Base-by-base conservation (phyloP, 768 basidiomycete species). In the Hemileccinum impolitum region DNA sequence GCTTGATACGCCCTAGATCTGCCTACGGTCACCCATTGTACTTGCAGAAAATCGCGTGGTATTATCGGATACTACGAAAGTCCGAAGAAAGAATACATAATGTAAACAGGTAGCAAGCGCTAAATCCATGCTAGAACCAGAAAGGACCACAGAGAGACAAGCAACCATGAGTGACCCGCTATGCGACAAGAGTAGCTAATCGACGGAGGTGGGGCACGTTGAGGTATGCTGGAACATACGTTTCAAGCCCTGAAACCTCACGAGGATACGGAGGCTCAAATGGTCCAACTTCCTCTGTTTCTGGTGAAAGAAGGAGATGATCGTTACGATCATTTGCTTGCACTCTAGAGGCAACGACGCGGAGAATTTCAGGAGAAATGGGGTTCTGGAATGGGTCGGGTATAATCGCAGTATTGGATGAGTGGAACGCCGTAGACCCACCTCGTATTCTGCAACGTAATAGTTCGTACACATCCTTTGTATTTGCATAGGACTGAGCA, bases 401-500 rank as follows among this genome's bases (percentile, higher is more conserved):
- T 38, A 11, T 38, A 39, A 46, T 43, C 32, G 32, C 38, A 13
- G 17, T 28, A 11, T 18, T 31, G 28, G 8, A 38, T 39, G n/a
- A 4, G 47, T 10, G 47, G 9, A 25, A 34, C 39, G 31, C 2
- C 45, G 23, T 55, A 75, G 36, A 45, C 60, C 38, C 58, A 92
- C 93, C 82, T 99, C 96, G 67, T 98, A 99, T 72, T 98, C 96
- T 39, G 95, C 96, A 53, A 95, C 94, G 64, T 96, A 97, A 72
- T 98, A 97, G 68, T 95, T 95, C 50, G 90, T 92, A 69, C 96
- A 97, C 84, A 99, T 94, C 66, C 96, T 87, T 73, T 98, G 96
- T 56, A 99, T 98, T 69, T 99, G 96, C 71, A 94, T 94, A 2
- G 96, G 96, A 55, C 93, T 97, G 39, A 99, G 77, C 88, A 98